These are phyloP conservation scores for Arabidopsis suecica DNA, from an alignment of 345 rosid genomes.

Conservation along the genomic window DNA sequence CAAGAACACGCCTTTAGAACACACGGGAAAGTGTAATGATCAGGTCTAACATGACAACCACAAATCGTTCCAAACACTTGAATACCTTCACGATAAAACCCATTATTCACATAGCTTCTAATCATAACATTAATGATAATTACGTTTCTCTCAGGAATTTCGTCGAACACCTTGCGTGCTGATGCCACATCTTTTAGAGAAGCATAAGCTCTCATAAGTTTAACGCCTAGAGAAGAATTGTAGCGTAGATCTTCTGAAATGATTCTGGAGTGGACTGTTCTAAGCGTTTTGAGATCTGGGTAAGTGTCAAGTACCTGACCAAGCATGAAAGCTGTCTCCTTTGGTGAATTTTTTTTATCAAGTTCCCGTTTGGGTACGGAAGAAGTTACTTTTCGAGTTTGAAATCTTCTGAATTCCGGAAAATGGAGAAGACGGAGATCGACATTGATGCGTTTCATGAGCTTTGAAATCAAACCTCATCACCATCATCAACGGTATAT, in stretches of 20 bases:
- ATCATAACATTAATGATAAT: constrained; percentile 78
- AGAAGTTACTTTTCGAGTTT: constrained; percentile 25
- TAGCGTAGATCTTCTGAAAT: constrained; percentile 39
- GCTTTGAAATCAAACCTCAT: constrained; percentile 36
- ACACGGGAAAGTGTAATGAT: constrained; percentile 74
- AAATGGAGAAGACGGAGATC: constrained; percentile 44
- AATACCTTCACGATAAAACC: constrained; percentile 54
- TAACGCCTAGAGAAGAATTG: constrained; percentile 60
- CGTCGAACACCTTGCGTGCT: constrained; percentile 72
- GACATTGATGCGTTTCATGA: constrained; percentile 53
- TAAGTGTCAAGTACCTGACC: constrained; percentile 53
- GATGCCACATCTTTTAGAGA: constrained; percentile 49
- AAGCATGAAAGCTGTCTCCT: constrained; percentile 37
- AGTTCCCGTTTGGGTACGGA: constrained; percentile 27
- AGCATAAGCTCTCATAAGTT: constrained; percentile 66
- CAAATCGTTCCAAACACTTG: constrained; percentile 52
- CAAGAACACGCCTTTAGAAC: constrained; percentile 76
- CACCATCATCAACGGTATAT: constrained; percentile 6
- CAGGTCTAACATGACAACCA: constrained; percentile 52
- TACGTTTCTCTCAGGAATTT: constrained; percentile 65
- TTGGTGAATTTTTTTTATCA: constrained; percentile 17
- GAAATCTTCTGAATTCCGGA: constrained; percentile 28
- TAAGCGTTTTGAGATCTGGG: constrained; percentile 59
- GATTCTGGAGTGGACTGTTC: constrained; percentile 54
- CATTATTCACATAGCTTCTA: constrained; percentile 67